Percentiles rank a stretch among this genome's conserved stretches.
Evolutionary conservation across 805 yeast species (phyloP).

Genomic region (Saccharomycopsis javanensis): DNA sequence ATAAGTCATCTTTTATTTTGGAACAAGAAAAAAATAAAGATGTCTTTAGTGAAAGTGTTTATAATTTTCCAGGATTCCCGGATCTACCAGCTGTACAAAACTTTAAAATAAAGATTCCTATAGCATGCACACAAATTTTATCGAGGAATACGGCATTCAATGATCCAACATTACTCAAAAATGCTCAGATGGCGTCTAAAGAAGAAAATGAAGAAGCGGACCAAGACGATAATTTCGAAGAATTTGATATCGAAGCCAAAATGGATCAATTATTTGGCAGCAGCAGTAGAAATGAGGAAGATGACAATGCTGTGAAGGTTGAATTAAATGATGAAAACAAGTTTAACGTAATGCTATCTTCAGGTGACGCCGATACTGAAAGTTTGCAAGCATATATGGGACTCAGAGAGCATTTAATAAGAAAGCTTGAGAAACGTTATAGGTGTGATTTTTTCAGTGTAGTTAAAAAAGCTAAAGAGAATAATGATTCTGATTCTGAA

Average conservation of each 20-base stretch:
- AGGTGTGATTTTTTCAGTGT: neutral
- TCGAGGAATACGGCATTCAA: slow-evolving; percentile 14
- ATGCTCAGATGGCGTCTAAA: neutral
- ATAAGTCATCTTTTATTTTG: slow-evolving; percentile 1
- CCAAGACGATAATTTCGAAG: slow-evolving; percentile 1
- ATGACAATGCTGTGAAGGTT: neutral
- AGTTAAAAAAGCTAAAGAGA: neutral
- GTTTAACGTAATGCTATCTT: slow-evolving; percentile 2
- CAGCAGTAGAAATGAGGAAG: neutral
- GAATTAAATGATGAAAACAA: slow-evolving; percentile 2
- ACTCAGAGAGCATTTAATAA: neutral
- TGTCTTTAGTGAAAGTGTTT: neutral
- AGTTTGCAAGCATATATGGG: neutral
- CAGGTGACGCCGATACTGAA: neutral
- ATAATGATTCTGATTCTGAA: neutral
- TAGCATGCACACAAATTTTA: neutral
- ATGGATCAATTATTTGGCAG: slow-evolving; percentile 6
- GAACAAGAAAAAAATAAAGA: slow-evolving; percentile 4
- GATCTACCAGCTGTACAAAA: slow-evolving; percentile 8
- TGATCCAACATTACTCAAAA: slow-evolving; percentile 10
- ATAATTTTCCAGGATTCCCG: slow-evolving; percentile 18
- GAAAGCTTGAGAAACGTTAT: too few relatives aligned
- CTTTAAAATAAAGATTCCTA: slow-evolving; percentile 8
- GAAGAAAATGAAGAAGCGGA: neutral
- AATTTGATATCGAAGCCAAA: neutral